Evolutionary conservation across 257 asterid genomes (phyloP).

Genomic region (Avicennia marina): DNA sequence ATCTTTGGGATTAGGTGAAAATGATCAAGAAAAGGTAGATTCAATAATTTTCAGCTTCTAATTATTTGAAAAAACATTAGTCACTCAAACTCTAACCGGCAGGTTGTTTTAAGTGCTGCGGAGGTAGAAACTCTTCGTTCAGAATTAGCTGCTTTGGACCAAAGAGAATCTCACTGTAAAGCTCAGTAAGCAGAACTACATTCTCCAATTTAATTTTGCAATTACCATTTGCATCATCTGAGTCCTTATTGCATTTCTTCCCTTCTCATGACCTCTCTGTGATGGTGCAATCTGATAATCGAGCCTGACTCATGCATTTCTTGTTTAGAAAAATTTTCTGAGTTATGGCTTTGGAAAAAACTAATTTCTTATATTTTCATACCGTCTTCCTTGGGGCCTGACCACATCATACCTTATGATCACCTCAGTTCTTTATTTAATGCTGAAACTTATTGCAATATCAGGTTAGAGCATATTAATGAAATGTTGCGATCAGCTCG

Average conservation of each 20-base stretch:
- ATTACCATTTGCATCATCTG: background rate
- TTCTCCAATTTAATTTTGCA: background rate
- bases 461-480: constrained; percentile 65
- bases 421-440: background rate
- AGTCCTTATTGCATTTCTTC: background rate
- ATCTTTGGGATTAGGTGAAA: constrained; percentile 40
- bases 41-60: background rate
- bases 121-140: constrained; percentile 70
- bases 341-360: background rate
- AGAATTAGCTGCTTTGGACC: constrained; percentile 48
- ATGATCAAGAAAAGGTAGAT: constrained; percentile 56
- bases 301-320: background rate
- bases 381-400: background rate
- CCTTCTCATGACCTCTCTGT: background rate
- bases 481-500: constrained; percentile 61
- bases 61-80: background rate
- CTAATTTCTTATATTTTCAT: background rate
- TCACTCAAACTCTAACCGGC: background rate
- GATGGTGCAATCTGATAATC: background rate
- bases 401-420: background rate
- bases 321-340: background rate
- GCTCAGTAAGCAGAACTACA: constrained; percentile 47
- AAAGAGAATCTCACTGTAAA: constrained; percentile 59
- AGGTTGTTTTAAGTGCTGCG: constrained; percentile 55
- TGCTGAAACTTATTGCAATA: background rate